These are phyloP conservation scores for Zygnema circumcarinatum DNA, from an alignment of 139 green algal genomes.

Conservation along the genomic window DNA sequence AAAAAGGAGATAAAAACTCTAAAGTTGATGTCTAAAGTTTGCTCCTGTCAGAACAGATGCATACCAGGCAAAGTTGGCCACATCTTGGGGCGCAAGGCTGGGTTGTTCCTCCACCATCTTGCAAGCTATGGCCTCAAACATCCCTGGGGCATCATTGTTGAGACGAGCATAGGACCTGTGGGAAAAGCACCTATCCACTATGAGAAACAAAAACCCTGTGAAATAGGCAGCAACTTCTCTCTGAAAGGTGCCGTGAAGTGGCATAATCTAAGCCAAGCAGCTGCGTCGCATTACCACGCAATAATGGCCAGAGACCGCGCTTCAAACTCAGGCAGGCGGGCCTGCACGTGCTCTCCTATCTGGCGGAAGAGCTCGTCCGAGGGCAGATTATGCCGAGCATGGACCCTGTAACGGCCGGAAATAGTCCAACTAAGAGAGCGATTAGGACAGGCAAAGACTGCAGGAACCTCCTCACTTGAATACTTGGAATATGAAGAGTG, in stretches of 20 bases:
- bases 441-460: no score
- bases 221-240: neutral
- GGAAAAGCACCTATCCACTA: neutral
- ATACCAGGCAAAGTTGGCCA: neutral
- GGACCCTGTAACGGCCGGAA: neutral
- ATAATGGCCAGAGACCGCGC: neutral
- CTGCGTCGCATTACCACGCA: neutral
- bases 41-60: neutral
- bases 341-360: neutral
- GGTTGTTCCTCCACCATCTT: neutral
- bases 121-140: neutral
- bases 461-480: no score
- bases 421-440: no score
- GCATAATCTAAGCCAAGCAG: neutral
- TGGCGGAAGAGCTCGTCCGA: neutral
- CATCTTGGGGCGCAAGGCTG: neutral
- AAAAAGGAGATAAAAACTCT: neutral
- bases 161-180: neutral
- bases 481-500: no score
- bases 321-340: neutral
- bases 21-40: neutral
- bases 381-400: neutral
- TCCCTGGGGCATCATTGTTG: neutral
- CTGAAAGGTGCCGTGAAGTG: neutral
- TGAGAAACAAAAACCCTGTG: neutral